A percentile compares a stretch with the other conserved stretches of the same genome.
Evolutionary conservation across 305 asterid genomes (phyloP).

Genomic region (Caryopteris hybrid): DNA sequence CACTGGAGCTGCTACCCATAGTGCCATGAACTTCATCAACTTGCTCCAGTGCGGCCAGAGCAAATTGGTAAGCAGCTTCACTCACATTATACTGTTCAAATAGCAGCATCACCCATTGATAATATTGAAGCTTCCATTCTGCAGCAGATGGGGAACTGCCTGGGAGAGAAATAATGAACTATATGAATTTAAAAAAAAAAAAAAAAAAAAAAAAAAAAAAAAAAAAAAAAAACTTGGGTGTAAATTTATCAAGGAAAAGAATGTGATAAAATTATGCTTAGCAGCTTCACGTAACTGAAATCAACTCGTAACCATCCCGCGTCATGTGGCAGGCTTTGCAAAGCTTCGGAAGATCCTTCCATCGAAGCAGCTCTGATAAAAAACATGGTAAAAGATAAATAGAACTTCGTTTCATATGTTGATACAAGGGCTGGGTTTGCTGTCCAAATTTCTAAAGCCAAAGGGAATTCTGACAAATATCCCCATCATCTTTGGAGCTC

Average conservation of each 20-base stretch:
- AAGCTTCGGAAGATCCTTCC: slow-evolving; percentile 73
- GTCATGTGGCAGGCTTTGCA: slow-evolving; percentile 76
- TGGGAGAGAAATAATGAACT: slow-evolving; percentile 31
- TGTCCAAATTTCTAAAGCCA: not conserved
- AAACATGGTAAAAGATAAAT: slow-evolving; percentile 25
- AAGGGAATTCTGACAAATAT: not conserved
- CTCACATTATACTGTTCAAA: slow-evolving; percentile 84
- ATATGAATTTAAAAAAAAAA: slow-evolving; percentile 13
- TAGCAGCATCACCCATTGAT: slow-evolving; percentile 97
- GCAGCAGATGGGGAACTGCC: slow-evolving; percentile 57
- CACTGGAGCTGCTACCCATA: slow-evolving; percentile 34
- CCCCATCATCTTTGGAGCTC: slow-evolving; percentile 14
- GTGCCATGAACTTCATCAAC: slow-evolving; percentile 81
- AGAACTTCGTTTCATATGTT: not conserved
- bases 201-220: slow-evolving; percentile 18
- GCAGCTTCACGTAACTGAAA: slow-evolving; percentile 55
- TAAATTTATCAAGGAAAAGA: slow-evolving; percentile 3
- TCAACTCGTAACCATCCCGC: slow-evolving; percentile 76
- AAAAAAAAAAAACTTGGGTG: slow-evolving; percentile 3
- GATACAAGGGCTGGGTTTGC: slow-evolving; percentile 12
- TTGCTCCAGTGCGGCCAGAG: slow-evolving; percentile 95
- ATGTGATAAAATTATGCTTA: slow-evolving; percentile 9
- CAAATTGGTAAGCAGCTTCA: slow-evolving; percentile 90
- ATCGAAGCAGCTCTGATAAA: slow-evolving; percentile 77
- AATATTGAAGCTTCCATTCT: slow-evolving; percentile 86